Evolutionary conservation across 495 filamentous ascomycete genomes (phyloP).

Genomic region (Amorphotheca resinae): DNA sequence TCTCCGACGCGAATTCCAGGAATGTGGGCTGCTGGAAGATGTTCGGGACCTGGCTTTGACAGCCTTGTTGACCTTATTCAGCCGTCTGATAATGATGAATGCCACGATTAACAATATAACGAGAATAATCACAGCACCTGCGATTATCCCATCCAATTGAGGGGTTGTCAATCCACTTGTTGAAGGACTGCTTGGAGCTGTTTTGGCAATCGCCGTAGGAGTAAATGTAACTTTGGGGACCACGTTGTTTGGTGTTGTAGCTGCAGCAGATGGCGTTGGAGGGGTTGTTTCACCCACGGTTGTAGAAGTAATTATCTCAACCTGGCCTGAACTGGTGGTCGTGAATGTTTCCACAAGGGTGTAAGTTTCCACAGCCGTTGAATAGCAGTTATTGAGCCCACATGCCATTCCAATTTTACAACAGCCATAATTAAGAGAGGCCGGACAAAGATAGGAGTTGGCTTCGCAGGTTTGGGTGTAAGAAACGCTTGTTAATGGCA

Average conservation of each 20-base stretch:
- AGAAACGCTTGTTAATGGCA: constrained; percentile 10
- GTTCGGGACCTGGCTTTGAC: constrained; percentile 4
- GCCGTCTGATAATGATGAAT: constrained; percentile 12
- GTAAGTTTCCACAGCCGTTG: constrained; percentile 8
- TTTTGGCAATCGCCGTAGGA: constrained; percentile 10
- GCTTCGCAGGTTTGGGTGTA: constrained; percentile 10
- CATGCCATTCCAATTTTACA: constrained; percentile 15
- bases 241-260: not conserved
- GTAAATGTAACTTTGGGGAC: constrained; percentile 7
- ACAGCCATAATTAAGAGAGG: constrained; percentile 13
- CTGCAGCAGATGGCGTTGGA: constrained; percentile 3
- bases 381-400: constrained; percentile 12
- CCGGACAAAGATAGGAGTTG: constrained; percentile 9
- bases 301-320: constrained; percentile 13
- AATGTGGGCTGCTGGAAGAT: constrained; percentile 6
- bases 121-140: constrained; percentile 12
- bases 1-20: constrained; percentile 1
- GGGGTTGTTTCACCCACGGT: constrained; percentile 5
- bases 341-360: constrained; percentile 11
- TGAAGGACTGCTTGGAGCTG: constrained; percentile 1
- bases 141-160: constrained; percentile 19
- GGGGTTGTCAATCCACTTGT: constrained; percentile 8
- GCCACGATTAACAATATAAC: constrained; percentile 11
- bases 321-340: constrained; percentile 10
- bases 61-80: constrained; percentile 14